phyloP scores from a whole-genome alignment of 2,329 filamentous ascomycete genomes.

The Aspergillus sp. region DNA sequence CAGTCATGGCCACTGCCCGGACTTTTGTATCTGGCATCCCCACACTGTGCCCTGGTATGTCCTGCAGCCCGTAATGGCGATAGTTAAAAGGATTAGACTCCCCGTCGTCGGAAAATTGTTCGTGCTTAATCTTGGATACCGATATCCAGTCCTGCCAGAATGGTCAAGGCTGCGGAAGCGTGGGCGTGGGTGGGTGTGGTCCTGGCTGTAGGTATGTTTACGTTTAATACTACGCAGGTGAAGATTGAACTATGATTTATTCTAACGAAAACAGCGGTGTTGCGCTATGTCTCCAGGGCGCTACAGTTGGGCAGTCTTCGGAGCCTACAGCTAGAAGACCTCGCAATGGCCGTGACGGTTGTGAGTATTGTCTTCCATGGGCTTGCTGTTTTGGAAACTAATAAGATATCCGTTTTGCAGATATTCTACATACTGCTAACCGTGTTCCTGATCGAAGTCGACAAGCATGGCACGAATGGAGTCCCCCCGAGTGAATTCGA shows the following conservation, averaged over 20 bases:
- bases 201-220: slow-evolving; percentile 13
- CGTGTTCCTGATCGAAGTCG: slow-evolving; percentile 45
- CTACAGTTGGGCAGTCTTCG: slow-evolving; percentile 9
- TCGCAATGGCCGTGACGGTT: slow-evolving; percentile 8
- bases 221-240: background rate
- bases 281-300: slow-evolving; percentile 14
- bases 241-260: no score
- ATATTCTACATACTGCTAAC: slow-evolving; percentile 43
- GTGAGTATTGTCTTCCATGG: no score
- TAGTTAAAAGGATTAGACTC: no score
- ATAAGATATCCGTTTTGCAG: background rate
- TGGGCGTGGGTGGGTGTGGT: slow-evolving; percentile 18
- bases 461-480: slow-evolving; percentile 48
- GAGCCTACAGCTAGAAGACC: slow-evolving; percentile 13
- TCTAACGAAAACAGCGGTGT: background rate
- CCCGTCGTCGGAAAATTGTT: fast-evolving
- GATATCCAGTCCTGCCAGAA: background rate
- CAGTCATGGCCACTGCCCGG: no score
- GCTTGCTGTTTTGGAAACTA: no score
- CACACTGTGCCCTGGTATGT: no score
- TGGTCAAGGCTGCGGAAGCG: slow-evolving; percentile 2
- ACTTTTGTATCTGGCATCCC: no score
- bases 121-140: no score
- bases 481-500: slow-evolving; percentile 37
- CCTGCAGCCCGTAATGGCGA: no score